Conservation (phyloP, 352 stramenopile species). For the Achlya hypogyna region DNA sequence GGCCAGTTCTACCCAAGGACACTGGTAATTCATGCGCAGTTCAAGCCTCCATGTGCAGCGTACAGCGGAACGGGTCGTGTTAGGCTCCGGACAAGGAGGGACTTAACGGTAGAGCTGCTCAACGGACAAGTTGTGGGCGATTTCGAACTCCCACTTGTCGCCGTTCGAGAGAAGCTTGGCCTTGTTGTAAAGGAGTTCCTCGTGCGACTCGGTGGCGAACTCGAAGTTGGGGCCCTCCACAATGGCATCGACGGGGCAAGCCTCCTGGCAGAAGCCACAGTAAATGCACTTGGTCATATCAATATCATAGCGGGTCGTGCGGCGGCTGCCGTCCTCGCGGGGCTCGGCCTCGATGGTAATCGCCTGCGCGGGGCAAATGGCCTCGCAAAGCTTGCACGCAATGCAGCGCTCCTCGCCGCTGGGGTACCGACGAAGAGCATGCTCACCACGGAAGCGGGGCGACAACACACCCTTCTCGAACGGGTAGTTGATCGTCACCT, state of each 20-base stretch:
- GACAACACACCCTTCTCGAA: constrained; percentile 96
- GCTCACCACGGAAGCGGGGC: constrained; percentile 97
- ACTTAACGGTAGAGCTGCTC: constrained; percentile 98
- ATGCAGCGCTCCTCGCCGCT: constrained; percentile 99
- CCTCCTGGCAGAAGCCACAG: constrained; percentile 94
- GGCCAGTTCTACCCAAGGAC: no score
- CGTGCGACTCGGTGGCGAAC: constrained; percentile 98
- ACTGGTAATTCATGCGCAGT: no score
- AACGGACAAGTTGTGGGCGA: constrained; percentile 97
- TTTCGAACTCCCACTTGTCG: constrained; percentile 99
- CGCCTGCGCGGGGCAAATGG: constrained; percentile 97
- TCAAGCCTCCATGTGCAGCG: no score
- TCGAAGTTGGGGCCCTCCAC: constrained; percentile 99
- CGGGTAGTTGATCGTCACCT: constrained; percentile 99
- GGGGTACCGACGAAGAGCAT: constrained; percentile 97
- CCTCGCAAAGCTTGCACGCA: constrained; percentile 99
- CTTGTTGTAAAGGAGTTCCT: constrained; percentile 99
- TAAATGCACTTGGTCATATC: constrained; percentile 99
- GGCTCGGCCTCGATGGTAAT: constrained; percentile 99
- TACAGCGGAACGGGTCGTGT: no score
- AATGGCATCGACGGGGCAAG: constrained; percentile 98
- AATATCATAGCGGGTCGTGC: constrained; percentile 99
- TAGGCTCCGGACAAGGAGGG: no score
- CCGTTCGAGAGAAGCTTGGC: constrained; percentile 99
- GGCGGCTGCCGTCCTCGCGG: constrained; percentile 93